Evolutionary conservation across 2,329 filamentous ascomycete species (phyloP).

Genomic region (Penicillium italicum): DNA sequence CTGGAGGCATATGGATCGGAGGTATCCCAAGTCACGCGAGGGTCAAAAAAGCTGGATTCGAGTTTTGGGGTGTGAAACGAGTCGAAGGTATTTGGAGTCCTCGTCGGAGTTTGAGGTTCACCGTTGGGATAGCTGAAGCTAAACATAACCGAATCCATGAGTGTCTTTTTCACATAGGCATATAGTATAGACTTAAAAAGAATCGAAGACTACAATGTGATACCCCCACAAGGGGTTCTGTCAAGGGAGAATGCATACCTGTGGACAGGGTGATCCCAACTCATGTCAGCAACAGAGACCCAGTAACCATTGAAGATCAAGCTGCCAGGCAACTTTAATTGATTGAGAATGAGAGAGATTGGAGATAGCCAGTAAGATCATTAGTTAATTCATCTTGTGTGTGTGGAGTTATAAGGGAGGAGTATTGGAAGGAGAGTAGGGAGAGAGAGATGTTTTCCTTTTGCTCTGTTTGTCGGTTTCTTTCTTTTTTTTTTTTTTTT

Average conservation of each 20-base stretch:
- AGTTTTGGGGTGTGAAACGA: constrained; percentile 47
- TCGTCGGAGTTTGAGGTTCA: constrained; percentile 48
- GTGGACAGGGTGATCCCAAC: constrained; percentile 47
- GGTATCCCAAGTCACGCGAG: constrained; percentile 46
- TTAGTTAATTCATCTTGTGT: constrained; percentile 2
- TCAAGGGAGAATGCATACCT: constrained; percentile 35
- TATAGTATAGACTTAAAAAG: constrained; percentile 1
- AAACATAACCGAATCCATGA: constrained; percentile 34
- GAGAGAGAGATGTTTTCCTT: constrained; percentile 32
- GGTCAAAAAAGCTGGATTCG: constrained; percentile 47
- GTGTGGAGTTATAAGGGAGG: not conserved
- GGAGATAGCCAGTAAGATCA: not conserved
- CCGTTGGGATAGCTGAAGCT: constrained; percentile 47
- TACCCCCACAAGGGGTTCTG: constrained; percentile 15
- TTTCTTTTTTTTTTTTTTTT: constrained; percentile 1
- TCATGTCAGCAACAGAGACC: constrained; percentile 42
- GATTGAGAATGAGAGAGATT: constrained; percentile 13
- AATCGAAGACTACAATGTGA: constrained; percentile 1
- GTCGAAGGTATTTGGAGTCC: constrained; percentile 41
- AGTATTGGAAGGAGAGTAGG: constrained; percentile 11
- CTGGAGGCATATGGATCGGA: constrained; percentile 47
- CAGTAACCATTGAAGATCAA: constrained; percentile 38
- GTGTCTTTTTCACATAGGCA: constrained; percentile 20
- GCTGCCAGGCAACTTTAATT: constrained; percentile 35
- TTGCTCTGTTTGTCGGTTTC: constrained; percentile 35